phyloP scores from a whole-genome alignment of 2,329 filamentous ascomycete species.

The Gliomastix tumulicola region DNA sequence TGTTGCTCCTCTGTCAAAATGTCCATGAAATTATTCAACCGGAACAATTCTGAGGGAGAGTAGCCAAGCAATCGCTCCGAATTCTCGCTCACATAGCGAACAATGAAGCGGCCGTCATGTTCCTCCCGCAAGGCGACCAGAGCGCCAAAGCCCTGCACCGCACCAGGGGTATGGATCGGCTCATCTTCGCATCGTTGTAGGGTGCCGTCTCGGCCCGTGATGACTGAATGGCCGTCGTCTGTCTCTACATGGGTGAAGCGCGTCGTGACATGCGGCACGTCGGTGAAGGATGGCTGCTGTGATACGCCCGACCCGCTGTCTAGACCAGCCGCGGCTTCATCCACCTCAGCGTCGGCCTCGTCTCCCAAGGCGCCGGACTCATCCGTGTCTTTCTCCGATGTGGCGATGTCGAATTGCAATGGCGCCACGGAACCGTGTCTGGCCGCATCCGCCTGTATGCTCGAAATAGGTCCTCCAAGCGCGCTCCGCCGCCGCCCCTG shows the following conservation, averaged over 20 bases:
- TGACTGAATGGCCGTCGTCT: slow-evolving; percentile 71
- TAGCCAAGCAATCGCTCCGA: slow-evolving; percentile 69
- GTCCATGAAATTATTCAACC: slow-evolving; percentile 69
- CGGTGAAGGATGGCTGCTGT: slow-evolving; percentile 11
- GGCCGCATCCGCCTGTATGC: slow-evolving; percentile 35
- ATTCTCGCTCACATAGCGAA: slow-evolving; percentile 77
- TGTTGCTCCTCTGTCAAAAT: slow-evolving; percentile 78
- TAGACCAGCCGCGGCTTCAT: background rate
- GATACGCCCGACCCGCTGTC: slow-evolving; percentile 11
- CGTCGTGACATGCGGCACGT: slow-evolving; percentile 53
- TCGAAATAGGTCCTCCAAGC: slow-evolving; percentile 30
- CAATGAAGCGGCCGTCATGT: slow-evolving; percentile 56
- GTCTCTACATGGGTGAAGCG: slow-evolving; percentile 75
- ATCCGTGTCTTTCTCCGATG: slow-evolving; percentile 22
- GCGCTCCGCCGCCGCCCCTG: slow-evolving; percentile 23
- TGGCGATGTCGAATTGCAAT: slow-evolving; percentile 21
- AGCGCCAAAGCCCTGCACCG: slow-evolving; percentile 73
- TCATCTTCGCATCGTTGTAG: slow-evolving; percentile 85
- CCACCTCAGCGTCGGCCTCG: background rate
- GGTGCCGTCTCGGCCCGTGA: slow-evolving; percentile 68
- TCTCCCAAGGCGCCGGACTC: slow-evolving; percentile 12
- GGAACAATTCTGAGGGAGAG: slow-evolving; percentile 69
- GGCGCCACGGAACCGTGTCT: slow-evolving; percentile 26
- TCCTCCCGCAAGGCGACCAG: slow-evolving; percentile 70
- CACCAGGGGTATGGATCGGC: slow-evolving; percentile 81